Conservation (phyloP, 2,329 filamentous ascomycete genomes). For the Teratosphaeria destructans region DNA sequence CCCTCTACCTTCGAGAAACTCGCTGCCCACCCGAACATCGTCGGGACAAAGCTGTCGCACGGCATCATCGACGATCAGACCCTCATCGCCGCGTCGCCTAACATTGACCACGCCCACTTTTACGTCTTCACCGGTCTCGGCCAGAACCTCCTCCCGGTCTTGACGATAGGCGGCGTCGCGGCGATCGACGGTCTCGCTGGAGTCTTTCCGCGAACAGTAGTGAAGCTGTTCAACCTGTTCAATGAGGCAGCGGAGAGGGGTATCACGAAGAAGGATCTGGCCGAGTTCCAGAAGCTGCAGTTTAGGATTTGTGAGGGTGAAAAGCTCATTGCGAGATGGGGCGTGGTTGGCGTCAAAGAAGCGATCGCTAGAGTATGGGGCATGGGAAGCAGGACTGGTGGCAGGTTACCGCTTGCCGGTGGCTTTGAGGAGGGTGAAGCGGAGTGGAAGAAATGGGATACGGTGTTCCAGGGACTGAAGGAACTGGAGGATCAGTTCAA, state of each 20-base stretch:
- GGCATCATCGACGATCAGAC: slow-evolving; percentile 55
- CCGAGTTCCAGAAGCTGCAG: slow-evolving; percentile 47
- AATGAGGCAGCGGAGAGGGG: slow-evolving; percentile 32
- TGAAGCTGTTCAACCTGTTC: slow-evolving; percentile 45
- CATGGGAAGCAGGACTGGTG: slow-evolving; percentile 50
- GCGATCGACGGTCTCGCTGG: slow-evolving; percentile 58
- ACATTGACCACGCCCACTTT: slow-evolving; percentile 50
- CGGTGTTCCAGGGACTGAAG: slow-evolving; percentile 33
- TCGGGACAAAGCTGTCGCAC: slow-evolving; percentile 60
- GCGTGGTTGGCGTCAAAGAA: slow-evolving; percentile 57
- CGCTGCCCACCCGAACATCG: slow-evolving; percentile 54
- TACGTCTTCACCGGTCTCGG: slow-evolving; percentile 55
- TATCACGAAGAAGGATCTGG: slow-evolving; percentile 30
- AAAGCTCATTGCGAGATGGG: slow-evolving; percentile 50
- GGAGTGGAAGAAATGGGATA: slow-evolving; percentile 48
- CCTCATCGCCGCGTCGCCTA: slow-evolving; percentile 49
- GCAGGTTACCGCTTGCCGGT: slow-evolving; percentile 47
- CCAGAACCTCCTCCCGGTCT: slow-evolving; percentile 53
- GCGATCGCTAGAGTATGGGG: slow-evolving; percentile 48
- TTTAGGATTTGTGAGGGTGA: slow-evolving; percentile 52
- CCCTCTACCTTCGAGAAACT: slow-evolving; percentile 50
- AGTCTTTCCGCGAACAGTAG: slow-evolving; percentile 53
- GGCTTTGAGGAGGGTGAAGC: slow-evolving; percentile 47
- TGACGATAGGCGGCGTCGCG: slow-evolving; percentile 53
- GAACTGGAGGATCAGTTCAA: slow-evolving; percentile 32